These are phyloP conservation scores for Colletotrichum sp. DNA, from an alignment of 2,329 filamentous ascomycete species.

Conservation along the genomic window DNA sequence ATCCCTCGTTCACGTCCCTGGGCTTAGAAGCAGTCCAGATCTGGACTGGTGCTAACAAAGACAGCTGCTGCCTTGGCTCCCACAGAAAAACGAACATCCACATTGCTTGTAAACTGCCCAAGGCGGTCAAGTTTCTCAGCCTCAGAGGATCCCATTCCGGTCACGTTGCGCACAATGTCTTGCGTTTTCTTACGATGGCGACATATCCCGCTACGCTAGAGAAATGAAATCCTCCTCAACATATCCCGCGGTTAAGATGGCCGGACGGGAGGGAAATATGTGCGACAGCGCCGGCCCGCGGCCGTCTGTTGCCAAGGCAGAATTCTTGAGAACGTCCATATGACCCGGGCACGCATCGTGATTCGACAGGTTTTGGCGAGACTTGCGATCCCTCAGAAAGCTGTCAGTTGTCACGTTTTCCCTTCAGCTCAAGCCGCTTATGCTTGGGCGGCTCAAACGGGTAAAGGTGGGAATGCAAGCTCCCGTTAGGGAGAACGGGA, in stretches of 20 bases:
- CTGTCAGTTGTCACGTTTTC: neutral
- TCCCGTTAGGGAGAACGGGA: neutral
- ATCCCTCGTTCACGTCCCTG: neutral
- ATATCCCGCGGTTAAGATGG: neutral
- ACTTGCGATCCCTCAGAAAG: neutral
- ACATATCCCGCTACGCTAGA: constrained; percentile 3
- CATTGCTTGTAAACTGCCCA: neutral
- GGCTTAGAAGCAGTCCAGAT: neutral
- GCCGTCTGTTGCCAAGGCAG: neutral
- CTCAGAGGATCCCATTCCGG: neutral
- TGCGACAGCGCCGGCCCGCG: neutral
- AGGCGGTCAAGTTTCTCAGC: neutral
- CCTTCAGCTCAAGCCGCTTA: neutral
- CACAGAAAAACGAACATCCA: neutral
- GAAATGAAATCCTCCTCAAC: neutral
- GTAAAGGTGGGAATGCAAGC: neutral
- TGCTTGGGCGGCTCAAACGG: neutral
- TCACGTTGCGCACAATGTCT: neutral
- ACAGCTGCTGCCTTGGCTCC: neutral
- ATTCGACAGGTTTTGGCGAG: neutral
- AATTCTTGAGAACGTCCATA: neutral
- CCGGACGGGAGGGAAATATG: neutral
- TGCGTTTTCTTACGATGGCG: neutral
- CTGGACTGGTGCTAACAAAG: neutral
- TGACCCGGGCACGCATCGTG: neutral